Evolutionary conservation across 331 rosid species (phyloP).

Genomic region (Rhamnella rubrinervis): DNA sequence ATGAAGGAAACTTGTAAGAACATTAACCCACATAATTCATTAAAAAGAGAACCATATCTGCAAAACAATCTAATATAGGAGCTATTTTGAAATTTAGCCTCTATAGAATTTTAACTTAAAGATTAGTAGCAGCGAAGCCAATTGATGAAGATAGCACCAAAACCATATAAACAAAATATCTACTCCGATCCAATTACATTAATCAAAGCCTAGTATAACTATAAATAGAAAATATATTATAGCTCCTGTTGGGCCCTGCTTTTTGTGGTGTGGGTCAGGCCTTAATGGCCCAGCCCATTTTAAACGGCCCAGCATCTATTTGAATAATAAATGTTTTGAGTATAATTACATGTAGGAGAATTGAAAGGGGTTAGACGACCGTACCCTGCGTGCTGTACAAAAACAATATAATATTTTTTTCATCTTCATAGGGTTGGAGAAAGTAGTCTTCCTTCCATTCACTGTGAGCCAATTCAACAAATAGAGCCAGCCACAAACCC

Average conservation of each 20-base stretch:
- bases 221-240: no score
- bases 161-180: not conserved
- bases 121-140: no score
- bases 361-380: slow-evolving; percentile 73
- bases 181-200: slow-evolving; percentile 34
- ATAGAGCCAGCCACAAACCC: slow-evolving; percentile 8
- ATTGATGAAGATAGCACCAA: no score
- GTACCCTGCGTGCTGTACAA: slow-evolving; percentile 64
- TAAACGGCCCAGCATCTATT: slow-evolving; percentile 4
- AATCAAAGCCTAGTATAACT: not conserved
- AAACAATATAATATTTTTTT: slow-evolving; percentile 24
- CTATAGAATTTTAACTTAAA: no score
- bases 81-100: no score
- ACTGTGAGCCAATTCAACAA: slow-evolving; percentile 2
- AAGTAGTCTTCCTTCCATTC: slow-evolving; percentile 35
- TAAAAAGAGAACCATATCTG: no score
- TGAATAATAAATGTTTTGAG: slow-evolving; percentile 39
- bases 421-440: slow-evolving; percentile 5
- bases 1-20: no score
- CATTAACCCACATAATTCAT: no score
- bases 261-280: no score
- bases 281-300: no score
- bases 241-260: no score
- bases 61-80: no score
- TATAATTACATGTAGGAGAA: slow-evolving; percentile 78